Base-by-base conservation (phyloP, 768 basidiomycete species). In the Phylloporus scabripes region DNA sequence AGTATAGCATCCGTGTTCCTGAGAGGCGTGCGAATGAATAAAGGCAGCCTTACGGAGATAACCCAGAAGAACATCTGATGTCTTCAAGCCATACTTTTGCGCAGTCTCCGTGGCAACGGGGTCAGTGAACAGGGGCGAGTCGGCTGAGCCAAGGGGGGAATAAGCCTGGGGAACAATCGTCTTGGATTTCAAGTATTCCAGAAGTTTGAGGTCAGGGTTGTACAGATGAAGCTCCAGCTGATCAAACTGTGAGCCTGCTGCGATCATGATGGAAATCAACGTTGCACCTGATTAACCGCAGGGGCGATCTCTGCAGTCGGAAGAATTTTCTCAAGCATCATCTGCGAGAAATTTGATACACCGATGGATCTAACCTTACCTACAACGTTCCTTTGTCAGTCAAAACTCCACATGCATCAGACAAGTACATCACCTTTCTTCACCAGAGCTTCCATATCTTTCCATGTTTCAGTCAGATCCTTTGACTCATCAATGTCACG, bases 391-490 rank as follows among this genome's bases (percentile, higher is more conserved):
- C 5, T 28, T 29, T 45, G 57, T 56, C 43, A 24, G 53, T 28
- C 45, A 20, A 45, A 11, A 37, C 32, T 37, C 41, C 48, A 21
- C 6, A 29, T 17, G n/a, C 10, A 51, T 61, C 15, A 18, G n/a
- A 36, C 20, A 53, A 47, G 40, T 10, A 11, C 10, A 47, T 70
- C 62, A 65, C 85, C 87, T 59, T 79, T 83, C 64, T 78, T 79
- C 51, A 80, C 65, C 26, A 91, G 54, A 9, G 71, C 80, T 64
- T 92, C 91, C 84, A 93, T 85, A 64, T 85, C 81, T 58, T 78
- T 81, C 89, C 91, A 92, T 12, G 92, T 92, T 44, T 90, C 77
- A 45, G 65, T 70, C 59, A 89, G 62, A 23, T 80, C 73, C 79
- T 86, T 86, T 34, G 77, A 72, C 57, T 76, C 74, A 56, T 83